Conservation (phyloP, 176 grass and related monocot genomes). For the Sorghum bicolor region DNA sequence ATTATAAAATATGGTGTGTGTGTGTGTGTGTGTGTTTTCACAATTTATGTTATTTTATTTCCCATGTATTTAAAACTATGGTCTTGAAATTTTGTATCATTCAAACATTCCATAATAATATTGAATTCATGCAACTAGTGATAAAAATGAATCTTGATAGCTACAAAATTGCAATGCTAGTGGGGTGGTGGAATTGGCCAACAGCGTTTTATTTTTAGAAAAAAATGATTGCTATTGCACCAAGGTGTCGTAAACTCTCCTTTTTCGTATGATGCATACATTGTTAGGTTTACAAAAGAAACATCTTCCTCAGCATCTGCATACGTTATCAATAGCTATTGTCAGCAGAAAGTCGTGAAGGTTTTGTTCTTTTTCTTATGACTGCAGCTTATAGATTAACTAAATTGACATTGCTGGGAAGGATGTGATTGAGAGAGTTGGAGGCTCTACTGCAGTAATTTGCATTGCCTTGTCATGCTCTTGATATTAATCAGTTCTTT, state of each 20-base stretch:
- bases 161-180: not conserved
- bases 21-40: too few relatives aligned
- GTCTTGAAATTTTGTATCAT: not conserved
- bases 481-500: constrained; percentile 88
- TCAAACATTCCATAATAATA: not conserved
- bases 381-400: constrained; percentile 57
- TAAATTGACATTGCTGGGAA: constrained; percentile 53
- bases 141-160: not conserved
- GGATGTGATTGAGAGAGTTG: constrained; percentile 76
- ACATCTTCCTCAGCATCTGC: constrained; percentile 5
- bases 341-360: constrained; percentile 43
- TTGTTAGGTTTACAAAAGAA: constrained; percentile 18
- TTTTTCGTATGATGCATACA: not conserved
- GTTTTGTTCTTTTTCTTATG: constrained; percentile 45
- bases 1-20: not conserved
- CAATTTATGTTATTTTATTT: not conserved
- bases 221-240: not conserved
- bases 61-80: not conserved
- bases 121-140: not conserved
- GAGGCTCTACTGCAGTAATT: constrained; percentile 66
- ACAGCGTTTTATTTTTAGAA: not conserved
- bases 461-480: constrained; percentile 62
- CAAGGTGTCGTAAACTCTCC: not conserved
- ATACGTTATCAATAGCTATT: constrained; percentile 6
- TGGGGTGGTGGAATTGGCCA: not conserved